These are phyloP conservation scores for Paraphoma chrysanthemicola DNA, from an alignment of 2,329 filamentous ascomycete species.

Conservation along the genomic window DNA sequence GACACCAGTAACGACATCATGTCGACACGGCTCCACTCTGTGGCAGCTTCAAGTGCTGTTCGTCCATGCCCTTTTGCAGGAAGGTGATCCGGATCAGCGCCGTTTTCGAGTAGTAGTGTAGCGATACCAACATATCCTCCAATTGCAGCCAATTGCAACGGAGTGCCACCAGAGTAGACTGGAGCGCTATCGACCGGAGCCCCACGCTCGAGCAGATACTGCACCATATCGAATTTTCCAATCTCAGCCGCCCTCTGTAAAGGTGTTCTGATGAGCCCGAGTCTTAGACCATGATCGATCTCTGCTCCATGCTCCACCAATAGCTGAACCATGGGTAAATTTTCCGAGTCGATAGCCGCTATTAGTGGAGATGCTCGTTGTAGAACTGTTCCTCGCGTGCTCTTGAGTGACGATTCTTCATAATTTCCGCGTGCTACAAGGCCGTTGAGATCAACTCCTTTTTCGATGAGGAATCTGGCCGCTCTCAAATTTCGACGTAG, in stretches of 20 bases:
- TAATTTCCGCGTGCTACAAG: conserved; percentile 1
- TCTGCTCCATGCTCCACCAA: background rate
- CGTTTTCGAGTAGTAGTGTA: background rate
- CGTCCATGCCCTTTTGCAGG: conserved; percentile 1
- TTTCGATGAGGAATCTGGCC: background rate
- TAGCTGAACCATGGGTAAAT: background rate
- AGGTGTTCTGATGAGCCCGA: background rate
- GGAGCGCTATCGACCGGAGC: conserved; percentile 4
- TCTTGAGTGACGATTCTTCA: background rate
- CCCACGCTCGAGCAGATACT: conserved; percentile 5
- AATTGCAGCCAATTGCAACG: conserved; percentile 14
- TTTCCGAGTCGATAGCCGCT: too few species aligned
- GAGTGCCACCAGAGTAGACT: conserved; percentile 1
- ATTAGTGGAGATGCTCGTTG: too few species aligned
- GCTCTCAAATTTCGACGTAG: background rate
- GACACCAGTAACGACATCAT: conserved; percentile 9
- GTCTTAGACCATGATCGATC: too few species aligned
- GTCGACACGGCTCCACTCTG: conserved; percentile 11
- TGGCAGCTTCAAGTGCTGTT: conserved; percentile 14
- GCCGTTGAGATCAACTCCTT: conserved; percentile 1
- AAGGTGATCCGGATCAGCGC: conserved; percentile 7
- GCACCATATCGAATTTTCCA: conserved; percentile 4
- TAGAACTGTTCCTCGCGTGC: background rate
- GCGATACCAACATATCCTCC: conserved; percentile 8
- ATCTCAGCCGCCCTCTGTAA: conserved; percentile 9